phyloP scores from a whole-genome alignment of 331 rosid genomes.

The Malus hybrid region DNA sequence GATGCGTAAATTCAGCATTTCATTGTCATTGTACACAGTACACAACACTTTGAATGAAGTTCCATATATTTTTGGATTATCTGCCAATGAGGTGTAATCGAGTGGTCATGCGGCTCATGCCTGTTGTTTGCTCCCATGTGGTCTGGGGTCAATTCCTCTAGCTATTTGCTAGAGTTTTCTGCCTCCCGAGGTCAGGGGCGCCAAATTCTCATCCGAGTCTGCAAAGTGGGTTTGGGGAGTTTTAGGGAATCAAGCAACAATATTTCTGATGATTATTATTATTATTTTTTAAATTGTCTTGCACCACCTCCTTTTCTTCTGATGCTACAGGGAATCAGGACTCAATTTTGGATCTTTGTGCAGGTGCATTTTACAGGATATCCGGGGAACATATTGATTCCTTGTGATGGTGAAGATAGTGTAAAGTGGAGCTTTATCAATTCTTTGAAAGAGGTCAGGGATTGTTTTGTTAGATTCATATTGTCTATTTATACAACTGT shows the following conservation, averaged over 20 bases:
- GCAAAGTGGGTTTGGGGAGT: neutral
- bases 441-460: slow-evolving; percentile 85
- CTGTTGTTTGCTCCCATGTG: neutral
- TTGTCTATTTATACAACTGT: neutral
- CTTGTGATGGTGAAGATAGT: slow-evolving; percentile 91
- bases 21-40: no score
- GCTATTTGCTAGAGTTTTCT: neutral
- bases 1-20: no score
- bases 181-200: no score
- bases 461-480: neutral
- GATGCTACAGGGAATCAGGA: no score
- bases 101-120: neutral
- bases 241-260: neutral
- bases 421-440: slow-evolving; percentile 91
- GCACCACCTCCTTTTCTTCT: no score
- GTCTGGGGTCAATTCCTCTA: neutral
- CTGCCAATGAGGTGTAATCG: neutral
- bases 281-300: no score
- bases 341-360: slow-evolving; percentile 1
- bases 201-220: neutral
- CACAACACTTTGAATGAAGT: neutral
- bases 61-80: neutral
- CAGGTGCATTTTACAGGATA: slow-evolving; percentile 95
- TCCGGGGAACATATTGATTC: slow-evolving; percentile 62
- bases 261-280: neutral